Evolutionary conservation across 371 early-diverging fungal genomes (phyloP), one percentile per base, ranked within the genome.

Genomic region (Lichtheimia hyalospora): DNA sequence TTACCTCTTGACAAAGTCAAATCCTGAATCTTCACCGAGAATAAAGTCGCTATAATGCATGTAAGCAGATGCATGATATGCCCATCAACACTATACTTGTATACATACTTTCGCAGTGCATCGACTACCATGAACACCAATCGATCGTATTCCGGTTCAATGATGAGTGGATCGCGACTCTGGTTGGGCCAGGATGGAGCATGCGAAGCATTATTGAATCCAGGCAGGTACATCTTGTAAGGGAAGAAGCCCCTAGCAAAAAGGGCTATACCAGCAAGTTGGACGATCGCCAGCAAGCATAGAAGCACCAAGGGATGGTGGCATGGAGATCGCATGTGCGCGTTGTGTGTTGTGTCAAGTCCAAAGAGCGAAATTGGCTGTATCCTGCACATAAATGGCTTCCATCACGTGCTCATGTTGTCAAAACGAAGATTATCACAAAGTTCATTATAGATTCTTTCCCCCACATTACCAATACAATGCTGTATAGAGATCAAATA

Each of bases 101-200:
- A 13, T 13, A 20, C 65, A 48, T 74, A 87, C 84, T 85, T 84
- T 64, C 91, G 56, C 34, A 90, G 76, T 4, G 93, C 92, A 64
- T 92, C 93, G n/a, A 93, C 81, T 3, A 93, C 80, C 75, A 93
- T 83, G 39, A 92, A 75, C 10, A 91, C 90, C 14, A 92, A 72
- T 52, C 88, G 80, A 58, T 89, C 89, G 70, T 85, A 91, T 56
- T 83, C 74, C 28, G 86, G 81, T 39, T 69, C 69, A 12, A 69
- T 63, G 4, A 67, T 15, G 49, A 50, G 20, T 39, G 54, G 23
- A 40, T 23, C 44, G 25, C 49, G 15, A 25, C 39, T 28, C 2
- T 6, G 24, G 24, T 53, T 28, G 6, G 27, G 60, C 50, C 55
- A 54, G 2, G 67, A 23, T 43, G 62, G 52, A 16, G 27, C 39